These are phyloP conservation scores for Dactylonectria macrodidyma DNA, from an alignment of 2,329 filamentous ascomycete genomes.

Conservation along the genomic window DNA sequence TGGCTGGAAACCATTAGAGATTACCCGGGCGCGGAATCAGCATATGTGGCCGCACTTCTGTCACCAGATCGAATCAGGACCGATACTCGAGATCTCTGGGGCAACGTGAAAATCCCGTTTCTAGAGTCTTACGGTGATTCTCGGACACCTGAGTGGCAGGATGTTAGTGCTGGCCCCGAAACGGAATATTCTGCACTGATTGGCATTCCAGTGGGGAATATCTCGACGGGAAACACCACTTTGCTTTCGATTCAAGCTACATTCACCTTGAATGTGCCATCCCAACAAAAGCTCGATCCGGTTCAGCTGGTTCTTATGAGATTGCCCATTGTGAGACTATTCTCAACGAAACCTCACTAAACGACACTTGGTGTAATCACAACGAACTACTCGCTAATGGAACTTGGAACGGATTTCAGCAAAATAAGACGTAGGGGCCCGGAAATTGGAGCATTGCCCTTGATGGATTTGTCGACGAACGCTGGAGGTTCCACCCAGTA, in stretches of 20 bases:
- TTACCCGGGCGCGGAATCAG: not conserved
- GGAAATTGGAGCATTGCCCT: not conserved
- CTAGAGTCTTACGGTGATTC: not conserved
- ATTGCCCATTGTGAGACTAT: not conserved
- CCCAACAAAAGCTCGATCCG: not conserved
- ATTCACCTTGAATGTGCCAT: constrained; percentile 20
- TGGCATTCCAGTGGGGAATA: constrained; percentile 20
- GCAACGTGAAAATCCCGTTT: constrained; percentile 29
- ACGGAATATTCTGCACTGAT: constrained; percentile 24
- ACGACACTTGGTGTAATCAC: not conserved
- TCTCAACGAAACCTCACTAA: not conserved
- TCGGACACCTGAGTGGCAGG: not conserved
- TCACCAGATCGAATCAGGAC: not conserved
- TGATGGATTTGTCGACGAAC: not conserved
- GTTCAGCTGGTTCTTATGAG: not conserved
- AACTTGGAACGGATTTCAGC: not conserved
- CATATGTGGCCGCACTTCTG: not conserved
- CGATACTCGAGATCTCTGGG: constrained; percentile 22
- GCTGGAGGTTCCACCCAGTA: not conserved
- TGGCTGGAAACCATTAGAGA: not conserved
- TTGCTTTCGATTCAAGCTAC: constrained; percentile 29
- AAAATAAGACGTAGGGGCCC: not conserved
- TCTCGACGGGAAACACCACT: constrained; percentile 21
- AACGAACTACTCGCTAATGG: not conserved
- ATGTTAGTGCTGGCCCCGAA: not conserved